Evolutionary conservation across 768 basidiomycete genomes (phyloP).

Genomic region (Auriscalpium microsporum): DNA sequence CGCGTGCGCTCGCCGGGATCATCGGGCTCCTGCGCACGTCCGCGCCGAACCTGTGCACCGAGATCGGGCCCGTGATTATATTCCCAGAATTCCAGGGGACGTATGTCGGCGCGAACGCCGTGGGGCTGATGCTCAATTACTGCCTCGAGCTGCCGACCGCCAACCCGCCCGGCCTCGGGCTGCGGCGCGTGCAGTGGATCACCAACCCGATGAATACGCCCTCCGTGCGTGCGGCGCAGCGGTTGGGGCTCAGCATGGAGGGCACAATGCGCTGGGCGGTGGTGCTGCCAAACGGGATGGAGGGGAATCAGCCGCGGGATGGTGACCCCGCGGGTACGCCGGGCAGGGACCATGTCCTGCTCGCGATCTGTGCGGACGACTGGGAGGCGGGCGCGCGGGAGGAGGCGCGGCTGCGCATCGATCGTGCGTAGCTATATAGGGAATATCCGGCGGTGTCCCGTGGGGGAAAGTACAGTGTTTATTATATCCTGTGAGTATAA

Average conservation of each 20-base stretch:
- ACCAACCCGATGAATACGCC: constrained; percentile 29
- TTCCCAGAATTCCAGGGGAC: constrained; percentile 8
- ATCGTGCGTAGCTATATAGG: not conserved
- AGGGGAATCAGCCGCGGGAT: constrained; percentile 10
- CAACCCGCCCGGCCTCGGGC: constrained; percentile 26
- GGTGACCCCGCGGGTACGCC: constrained; percentile 22
- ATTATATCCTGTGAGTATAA: too few relatives aligned
- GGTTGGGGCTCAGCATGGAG: constrained; percentile 41
- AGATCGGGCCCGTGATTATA: constrained; percentile 5
- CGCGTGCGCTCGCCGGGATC: constrained; percentile 29
- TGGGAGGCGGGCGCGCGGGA: constrained; percentile 42
- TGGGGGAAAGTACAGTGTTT: too few relatives aligned
- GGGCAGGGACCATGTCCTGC: constrained; percentile 40
- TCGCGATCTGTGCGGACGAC: constrained; percentile 52
- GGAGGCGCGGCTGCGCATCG: constrained; percentile 26
- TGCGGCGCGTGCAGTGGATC: constrained; percentile 40
- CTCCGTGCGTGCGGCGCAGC: constrained; percentile 31
- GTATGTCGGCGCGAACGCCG: constrained; percentile 19
- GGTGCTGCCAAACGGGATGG: constrained; percentile 16
- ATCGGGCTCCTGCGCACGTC: constrained; percentile 24
- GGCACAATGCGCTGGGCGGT: constrained; percentile 32
- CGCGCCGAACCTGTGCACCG: not conserved
- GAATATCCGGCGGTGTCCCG: too few relatives aligned
- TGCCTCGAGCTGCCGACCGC: constrained; percentile 20
- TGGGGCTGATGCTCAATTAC: constrained; percentile 33